Evolutionary conservation across 2,329 filamentous ascomycete genomes (phyloP).

Genomic region (Verticillium tricorpus): DNA sequence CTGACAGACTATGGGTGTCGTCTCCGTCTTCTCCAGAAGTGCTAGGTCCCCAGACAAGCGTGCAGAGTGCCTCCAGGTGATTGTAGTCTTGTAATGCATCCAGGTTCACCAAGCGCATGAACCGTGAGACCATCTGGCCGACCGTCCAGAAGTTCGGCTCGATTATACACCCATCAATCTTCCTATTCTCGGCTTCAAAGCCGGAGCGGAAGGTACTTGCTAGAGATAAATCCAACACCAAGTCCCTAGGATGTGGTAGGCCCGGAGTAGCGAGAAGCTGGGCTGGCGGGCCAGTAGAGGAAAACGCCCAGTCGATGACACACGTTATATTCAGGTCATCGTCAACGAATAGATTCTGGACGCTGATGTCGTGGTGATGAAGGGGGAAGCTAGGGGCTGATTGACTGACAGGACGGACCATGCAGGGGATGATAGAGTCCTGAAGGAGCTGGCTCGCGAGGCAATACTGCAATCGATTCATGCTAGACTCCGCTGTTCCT

Average conservation of each 20-base stretch:
- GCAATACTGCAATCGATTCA: slow-evolving; percentile 13
- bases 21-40: slow-evolving; percentile 8
- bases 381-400: slow-evolving; percentile 14
- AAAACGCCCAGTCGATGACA: slow-evolving; percentile 22
- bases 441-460: slow-evolving; percentile 10
- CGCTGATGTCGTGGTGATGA: slow-evolving; percentile 19
- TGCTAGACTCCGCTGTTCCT: slow-evolving; percentile 8
- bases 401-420: slow-evolving; percentile 8
- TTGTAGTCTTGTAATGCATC: slow-evolving; percentile 12
- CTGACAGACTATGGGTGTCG: slow-evolving; percentile 7
- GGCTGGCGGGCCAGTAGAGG: slow-evolving; percentile 15
- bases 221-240: slow-evolving; percentile 9
- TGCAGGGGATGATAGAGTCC: slow-evolving; percentile 9
- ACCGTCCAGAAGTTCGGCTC: slow-evolving; percentile 8
- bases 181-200: slow-evolving; percentile 10
- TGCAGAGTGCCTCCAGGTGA: slow-evolving; percentile 11
- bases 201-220: slow-evolving; percentile 11
- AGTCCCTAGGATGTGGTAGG: slow-evolving; percentile 12
- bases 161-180: slow-evolving; percentile 4
- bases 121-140: slow-evolving; percentile 12
- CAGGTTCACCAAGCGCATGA: slow-evolving; percentile 11
- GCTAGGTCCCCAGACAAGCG: slow-evolving; percentile 4
- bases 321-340: slow-evolving; percentile 22
- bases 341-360: slow-evolving; percentile 21
- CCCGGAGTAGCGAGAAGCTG: slow-evolving; percentile 10